Base-by-base conservation (phyloP, 495 filamentous ascomycete genomes). In the Clavariopsis aquatica region DNA sequence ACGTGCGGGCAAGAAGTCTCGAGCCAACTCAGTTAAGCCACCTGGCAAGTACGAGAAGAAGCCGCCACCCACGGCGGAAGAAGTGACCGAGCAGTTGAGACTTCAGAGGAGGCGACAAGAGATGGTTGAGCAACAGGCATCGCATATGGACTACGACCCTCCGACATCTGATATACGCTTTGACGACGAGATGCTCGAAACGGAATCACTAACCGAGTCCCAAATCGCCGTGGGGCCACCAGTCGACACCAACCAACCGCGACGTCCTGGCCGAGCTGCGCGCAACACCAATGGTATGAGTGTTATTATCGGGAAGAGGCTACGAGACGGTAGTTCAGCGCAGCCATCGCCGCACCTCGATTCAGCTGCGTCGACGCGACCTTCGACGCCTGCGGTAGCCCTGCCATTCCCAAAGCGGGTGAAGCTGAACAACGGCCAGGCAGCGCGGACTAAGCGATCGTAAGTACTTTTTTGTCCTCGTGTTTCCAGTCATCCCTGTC, bases 391-490 rank as follows among this genome's bases (percentile, higher is more conserved):
- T 0, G 60, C 56, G 5, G 5, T 64, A 45, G 17, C 56, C 20
- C 52, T 31, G 41, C 69, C 54, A 19, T 49, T 56, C 22, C 15
- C 61, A 15, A 71, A 71, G 57, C 55, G 57, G 19, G 47, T 62
- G 13, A 71, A 65, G 57, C 22, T 65, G 31, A 62, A 20, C 46
- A 64, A 64, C 29, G 69, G 65, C 17, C 55, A 64, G 23, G 41
- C 60, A 23, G 69, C 69, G n/a, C 60, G 60, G 49, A 68, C 62
- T 1, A 71, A 71, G 60, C 38, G 52, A 49, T 71, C 69, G 69
- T 71, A 62, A 68, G 69, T 68, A 56, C 49, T 54, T 46, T n/a
- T 49, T 24, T 54, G 31, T n/a, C 23, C 5, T 51, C 38, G 34
- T 64, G 24, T 63, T 61, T 38, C 38, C 60, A 49, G 34, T 49